These are phyloP conservation scores for Nannochloropsis gaditana DNA, from an alignment of 108 stramenopile species.

Conservation along the genomic window DNA sequence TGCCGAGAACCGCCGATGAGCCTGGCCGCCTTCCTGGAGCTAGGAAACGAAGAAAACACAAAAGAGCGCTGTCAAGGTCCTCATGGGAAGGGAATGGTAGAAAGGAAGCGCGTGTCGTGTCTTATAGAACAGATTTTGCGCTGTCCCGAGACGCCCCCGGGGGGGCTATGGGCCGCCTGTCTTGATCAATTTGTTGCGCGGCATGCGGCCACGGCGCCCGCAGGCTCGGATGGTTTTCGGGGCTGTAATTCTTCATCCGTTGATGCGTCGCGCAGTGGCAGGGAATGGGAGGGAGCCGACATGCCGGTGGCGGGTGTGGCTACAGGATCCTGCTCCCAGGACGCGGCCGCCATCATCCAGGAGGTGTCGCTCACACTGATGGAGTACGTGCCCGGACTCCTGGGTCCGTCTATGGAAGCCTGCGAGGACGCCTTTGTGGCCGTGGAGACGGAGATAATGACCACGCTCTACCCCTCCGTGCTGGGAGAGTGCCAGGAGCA, in stretches of 20 bases:
- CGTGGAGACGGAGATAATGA: background rate
- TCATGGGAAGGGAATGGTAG: background rate
- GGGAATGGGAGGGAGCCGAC: background rate
- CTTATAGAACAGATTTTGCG: background rate
- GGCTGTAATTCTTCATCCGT: background rate
- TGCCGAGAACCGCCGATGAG: background rate
- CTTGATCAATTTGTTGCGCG: background rate
- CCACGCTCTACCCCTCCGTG: background rate
- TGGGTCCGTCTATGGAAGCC: conserved; percentile 4
- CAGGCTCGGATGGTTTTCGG: background rate
- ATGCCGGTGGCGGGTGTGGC: background rate
- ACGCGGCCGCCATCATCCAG: background rate
- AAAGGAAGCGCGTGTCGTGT: background rate
- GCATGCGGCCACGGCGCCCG: background rate
- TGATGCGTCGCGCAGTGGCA: background rate
- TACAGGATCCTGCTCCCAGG: background rate
- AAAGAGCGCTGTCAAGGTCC: background rate
- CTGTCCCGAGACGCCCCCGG: background rate
- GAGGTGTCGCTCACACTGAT: background rate
- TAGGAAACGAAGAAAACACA: background rate
- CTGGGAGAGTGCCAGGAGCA: background rate
- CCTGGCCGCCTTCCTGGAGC: background rate
- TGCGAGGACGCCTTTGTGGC: conserved; percentile 10
- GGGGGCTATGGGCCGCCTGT: background rate
- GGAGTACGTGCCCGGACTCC: background rate